phyloP scores from a whole-genome alignment of 345 rosid species.

The Eucalyptus marginata region DNA sequence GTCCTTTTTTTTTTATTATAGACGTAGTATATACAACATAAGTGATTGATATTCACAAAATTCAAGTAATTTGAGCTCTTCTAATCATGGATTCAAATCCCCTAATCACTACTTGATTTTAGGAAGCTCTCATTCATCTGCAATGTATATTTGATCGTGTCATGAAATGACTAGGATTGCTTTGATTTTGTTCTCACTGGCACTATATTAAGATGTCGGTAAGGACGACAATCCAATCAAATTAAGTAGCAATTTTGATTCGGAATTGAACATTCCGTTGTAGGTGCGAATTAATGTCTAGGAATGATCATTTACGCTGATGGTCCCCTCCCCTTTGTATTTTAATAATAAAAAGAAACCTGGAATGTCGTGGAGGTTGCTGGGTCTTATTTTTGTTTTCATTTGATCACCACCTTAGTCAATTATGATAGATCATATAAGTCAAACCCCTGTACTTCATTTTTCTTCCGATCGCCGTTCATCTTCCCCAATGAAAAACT shows the following conservation, averaged over 20 bases:
- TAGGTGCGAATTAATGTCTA: neutral
- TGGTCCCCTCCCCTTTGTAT: neutral
- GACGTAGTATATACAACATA: neutral
- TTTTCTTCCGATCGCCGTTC: neutral
- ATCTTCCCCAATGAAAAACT: neutral
- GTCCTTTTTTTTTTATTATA: neutral
- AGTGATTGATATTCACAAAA: neutral
- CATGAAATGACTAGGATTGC: neutral
- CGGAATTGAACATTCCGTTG: fast-evolving
- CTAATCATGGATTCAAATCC: neutral
- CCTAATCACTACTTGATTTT: neutral
- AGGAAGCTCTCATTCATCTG: neutral
- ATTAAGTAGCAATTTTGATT: fast-evolving
- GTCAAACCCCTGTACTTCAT: neutral
- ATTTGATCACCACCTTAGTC: neutral
- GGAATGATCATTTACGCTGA: fast-evolving
- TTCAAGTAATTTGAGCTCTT: neutral
- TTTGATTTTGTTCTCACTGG: neutral
- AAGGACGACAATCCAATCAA: neutral
- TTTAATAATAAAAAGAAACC: neutral
- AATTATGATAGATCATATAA: neutral
- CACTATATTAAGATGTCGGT: fast-evolving
- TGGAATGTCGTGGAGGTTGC: neutral
- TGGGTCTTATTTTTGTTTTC: neutral
- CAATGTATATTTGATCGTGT: neutral